Evolutionary conservation across 2,329 filamentous ascomycete species (phyloP), one percentile per base, ranked within the genome.

Genomic region (Fusarium hostae): DNA sequence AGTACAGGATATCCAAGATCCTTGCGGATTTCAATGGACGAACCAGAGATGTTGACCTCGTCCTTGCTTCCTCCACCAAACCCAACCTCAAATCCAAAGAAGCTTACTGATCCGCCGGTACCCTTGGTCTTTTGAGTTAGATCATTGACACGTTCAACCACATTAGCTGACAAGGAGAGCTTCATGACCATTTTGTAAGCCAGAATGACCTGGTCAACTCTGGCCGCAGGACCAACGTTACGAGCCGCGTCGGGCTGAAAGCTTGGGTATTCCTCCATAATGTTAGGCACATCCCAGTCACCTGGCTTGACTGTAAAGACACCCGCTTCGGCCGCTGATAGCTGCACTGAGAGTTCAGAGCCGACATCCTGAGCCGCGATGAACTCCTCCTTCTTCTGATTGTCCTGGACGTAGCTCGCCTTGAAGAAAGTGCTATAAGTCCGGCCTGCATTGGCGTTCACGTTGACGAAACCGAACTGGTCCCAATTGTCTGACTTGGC

Each of bases 341-440:
- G 51, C 2, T 54, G 26, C 1, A 43, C 35, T 1, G 26, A 41
- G n/a, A 41, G 8, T 9, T 54, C 35, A 18, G 26, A 24, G 4
- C 51, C 35, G 0, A 3, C 24, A 1, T 54, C 24, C 11, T 54
- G 50, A 1, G 50, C 24, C 15, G 1, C 1, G 24, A 40, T 40
- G 3, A 5, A 6, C 1, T 40, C 35, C 10, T 54, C 50, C 7
- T 18, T 54, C 18, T 2, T 54, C 24, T 28, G 24, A 22, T 22
- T 13, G 3, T 30, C 26, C 20, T 28, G 18, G 0, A 1, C 1
- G 2, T 54, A 54, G 10, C 5, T n/a, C 1, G 2, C 50, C 10
- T 13, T 52, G 24, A 52, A 52, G 34, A 52, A 52, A 39, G 22
- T 13, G n/a, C 40, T 10, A 6, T 16, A 15, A 2, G 4, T 37